These are phyloP conservation scores for Amyloporia xantha DNA, from an alignment of 768 basidiomycete genomes.

Conservation along the genomic window DNA sequence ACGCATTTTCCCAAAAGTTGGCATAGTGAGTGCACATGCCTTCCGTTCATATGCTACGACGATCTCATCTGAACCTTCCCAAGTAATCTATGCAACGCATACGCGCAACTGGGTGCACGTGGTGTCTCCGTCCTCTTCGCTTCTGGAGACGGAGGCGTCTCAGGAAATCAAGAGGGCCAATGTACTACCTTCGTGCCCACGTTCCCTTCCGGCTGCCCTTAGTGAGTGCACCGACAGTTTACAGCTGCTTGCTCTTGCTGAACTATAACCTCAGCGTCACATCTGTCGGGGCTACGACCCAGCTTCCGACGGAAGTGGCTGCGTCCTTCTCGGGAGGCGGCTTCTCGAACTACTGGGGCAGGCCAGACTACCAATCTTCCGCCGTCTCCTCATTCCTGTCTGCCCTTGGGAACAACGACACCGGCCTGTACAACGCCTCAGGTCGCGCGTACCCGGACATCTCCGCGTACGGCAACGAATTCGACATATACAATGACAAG, in stretches of 20 bases:
- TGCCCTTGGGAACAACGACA: slow-evolving; percentile 17
- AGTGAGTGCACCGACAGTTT: slow-evolving; percentile 12
- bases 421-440: slow-evolving; percentile 10
- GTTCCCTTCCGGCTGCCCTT: slow-evolving; percentile 31
- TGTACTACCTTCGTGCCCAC: slow-evolving; percentile 28
- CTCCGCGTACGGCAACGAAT: slow-evolving; percentile 24
- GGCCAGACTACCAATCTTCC: slow-evolving; percentile 29
- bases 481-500: slow-evolving; percentile 3
- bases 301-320: slow-evolving; percentile 20
- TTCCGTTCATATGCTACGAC: slow-evolving; percentile 28
- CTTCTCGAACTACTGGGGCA: slow-evolving; percentile 34
- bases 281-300: slow-evolving; percentile 28
- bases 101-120: slow-evolving; percentile 27
- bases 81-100: slow-evolving; percentile 32
- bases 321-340: slow-evolving; percentile 32
- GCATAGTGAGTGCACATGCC: slow-evolving; percentile 32
- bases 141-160: slow-evolving; percentile 31
- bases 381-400: slow-evolving; percentile 25
- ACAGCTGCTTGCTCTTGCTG: background rate
- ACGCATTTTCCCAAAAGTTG: slow-evolving; percentile 52
- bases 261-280: slow-evolving; percentile 17
- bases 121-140: slow-evolving; percentile 29
- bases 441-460: slow-evolving; percentile 28
- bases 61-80: slow-evolving; percentile 46
- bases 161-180: slow-evolving; percentile 30